Evolutionary conservation across 768 basidiomycete genomes (phyloP).

Genomic region (Russula sp.): DNA sequence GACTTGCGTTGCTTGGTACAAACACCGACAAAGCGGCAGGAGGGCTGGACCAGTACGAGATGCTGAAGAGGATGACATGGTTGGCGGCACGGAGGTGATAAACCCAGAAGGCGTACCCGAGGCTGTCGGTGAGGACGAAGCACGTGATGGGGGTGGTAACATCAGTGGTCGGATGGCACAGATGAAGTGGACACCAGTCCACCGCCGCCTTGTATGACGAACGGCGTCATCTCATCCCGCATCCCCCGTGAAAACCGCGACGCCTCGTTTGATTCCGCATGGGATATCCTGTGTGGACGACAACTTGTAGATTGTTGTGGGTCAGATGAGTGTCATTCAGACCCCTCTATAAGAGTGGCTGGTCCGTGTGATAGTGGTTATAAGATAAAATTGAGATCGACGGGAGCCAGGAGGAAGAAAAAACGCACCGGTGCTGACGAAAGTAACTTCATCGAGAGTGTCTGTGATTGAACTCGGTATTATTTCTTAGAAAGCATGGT

Average conservation of each 20-base stretch:
- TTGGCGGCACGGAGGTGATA: too few relatives aligned
- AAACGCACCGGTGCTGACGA: slow-evolving; percentile 5
- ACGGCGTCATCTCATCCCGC: neutral
- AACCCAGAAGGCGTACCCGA: too few relatives aligned
- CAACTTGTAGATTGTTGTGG: neutral
- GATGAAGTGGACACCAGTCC: neutral
- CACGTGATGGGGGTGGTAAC: neutral
- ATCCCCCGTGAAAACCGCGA: neutral
- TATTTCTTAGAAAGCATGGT: slow-evolving; percentile 12
- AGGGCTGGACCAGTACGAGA: too few relatives aligned
- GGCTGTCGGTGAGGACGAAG: neutral
- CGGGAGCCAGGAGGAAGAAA: neutral
- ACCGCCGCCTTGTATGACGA: slow-evolving; percentile 10
- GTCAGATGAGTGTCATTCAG: slow-evolving; percentile 10
- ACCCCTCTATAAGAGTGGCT: slow-evolving; percentile 13
- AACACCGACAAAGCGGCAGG: too few relatives aligned
- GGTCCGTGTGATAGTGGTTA: neutral
- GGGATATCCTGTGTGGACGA: slow-evolving; percentile 1
- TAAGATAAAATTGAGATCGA: neutral
- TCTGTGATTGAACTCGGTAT: neutral
- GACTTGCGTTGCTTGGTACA: too few relatives aligned
- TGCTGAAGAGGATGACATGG: too few relatives aligned
- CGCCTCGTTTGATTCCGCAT: neutral
- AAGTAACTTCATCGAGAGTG: neutral
- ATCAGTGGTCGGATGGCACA: neutral